Evolutionary conservation across 179 eudicot species (phyloP).

Genomic region (Amaranthus tricolor): DNA sequence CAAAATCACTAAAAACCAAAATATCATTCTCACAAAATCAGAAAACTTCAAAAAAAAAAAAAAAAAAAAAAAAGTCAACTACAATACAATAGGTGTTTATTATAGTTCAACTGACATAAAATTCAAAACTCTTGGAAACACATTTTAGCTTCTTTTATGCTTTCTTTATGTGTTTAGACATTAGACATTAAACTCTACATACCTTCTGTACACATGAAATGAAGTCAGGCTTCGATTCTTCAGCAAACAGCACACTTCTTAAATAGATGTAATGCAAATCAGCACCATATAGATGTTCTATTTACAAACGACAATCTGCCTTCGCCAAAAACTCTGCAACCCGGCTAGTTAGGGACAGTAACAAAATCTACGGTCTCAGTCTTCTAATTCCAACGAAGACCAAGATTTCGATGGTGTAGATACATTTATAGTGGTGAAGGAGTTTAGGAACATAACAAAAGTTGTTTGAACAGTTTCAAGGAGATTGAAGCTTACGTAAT

Average conservation of each 20-base stretch:
- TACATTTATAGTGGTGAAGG: conserved; percentile 5
- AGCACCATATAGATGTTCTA: conserved; percentile 8
- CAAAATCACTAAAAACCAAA: neutral
- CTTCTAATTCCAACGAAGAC: conserved; percentile 8
- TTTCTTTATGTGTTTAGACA: neutral
- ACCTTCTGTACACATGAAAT: conserved; percentile 22
- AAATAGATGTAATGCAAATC: conserved; percentile 8
- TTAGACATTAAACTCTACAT: conserved; percentile 10
- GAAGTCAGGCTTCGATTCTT: neutral
- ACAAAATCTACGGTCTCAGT: conserved; percentile 3
- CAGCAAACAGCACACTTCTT: neutral
- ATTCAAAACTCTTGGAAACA: neutral
- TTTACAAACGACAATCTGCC: conserved; percentile 16
- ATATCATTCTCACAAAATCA: neutral
- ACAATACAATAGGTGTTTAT: neutral
- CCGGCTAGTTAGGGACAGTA: conserved; percentile 14
- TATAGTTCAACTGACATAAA: neutral
- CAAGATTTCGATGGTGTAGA: neutral
- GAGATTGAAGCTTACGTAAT: conserved; percentile 50
- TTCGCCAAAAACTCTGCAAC: conserved; percentile 1
- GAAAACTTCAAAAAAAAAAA: neutral
- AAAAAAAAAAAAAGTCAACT: neutral
- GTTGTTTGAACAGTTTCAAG: conserved; percentile 22
- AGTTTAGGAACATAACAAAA: neutral
- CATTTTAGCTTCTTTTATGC: neutral